A percentile compares a stretch with the other conserved stretches of the same genome.
Evolutionary conservation across 495 filamentous ascomycete genomes (phyloP).

Genomic region (Staphylotrichum longicolle): DNA sequence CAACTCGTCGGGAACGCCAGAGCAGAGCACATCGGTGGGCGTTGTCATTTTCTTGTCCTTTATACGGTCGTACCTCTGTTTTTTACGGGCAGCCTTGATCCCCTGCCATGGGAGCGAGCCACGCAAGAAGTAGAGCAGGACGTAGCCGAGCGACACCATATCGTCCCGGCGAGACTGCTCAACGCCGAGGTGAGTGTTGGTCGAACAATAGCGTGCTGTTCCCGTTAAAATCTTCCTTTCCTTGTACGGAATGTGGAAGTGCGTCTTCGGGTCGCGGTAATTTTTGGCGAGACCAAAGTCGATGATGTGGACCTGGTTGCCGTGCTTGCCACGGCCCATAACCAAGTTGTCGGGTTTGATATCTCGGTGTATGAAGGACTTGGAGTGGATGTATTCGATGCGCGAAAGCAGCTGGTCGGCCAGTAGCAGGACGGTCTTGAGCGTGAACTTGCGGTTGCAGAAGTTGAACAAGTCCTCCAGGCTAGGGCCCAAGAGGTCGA

Average conservation of each 20-base stretch:
- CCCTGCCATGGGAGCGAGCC: slow-evolving; percentile 99
- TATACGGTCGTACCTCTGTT: slow-evolving; percentile 99
- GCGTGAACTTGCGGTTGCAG: slow-evolving; percentile 99
- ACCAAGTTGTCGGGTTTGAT: slow-evolving; percentile 99
- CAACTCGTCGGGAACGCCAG: slow-evolving; percentile 99
- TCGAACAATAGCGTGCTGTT: slow-evolving; percentile 97
- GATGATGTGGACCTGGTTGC: slow-evolving; percentile 99
- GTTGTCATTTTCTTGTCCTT: slow-evolving; percentile 99
- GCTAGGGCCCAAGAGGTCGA: slow-evolving; percentile 94
- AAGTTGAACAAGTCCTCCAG: slow-evolving; percentile 99
- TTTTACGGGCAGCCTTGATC: slow-evolving; percentile 99
- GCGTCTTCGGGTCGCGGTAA: slow-evolving; percentile 99
- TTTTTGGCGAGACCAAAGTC: slow-evolving; percentile 99
- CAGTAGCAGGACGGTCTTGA: slow-evolving; percentile 96
- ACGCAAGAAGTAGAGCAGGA: slow-evolving; percentile 99
- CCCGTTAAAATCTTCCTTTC: slow-evolving; percentile 99
- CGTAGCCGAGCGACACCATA: slow-evolving; percentile 99
- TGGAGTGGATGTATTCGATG: slow-evolving; percentile 99
- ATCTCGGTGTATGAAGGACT: slow-evolving; percentile 99
- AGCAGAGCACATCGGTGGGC: slow-evolving; percentile 97
- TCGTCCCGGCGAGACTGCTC: slow-evolving; percentile 99
- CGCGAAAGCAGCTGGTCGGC: slow-evolving; percentile 99
- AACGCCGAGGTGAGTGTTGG: slow-evolving; percentile 98
- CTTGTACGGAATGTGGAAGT: slow-evolving; percentile 99
- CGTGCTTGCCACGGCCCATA: slow-evolving; percentile 99